Percentiles rank a stretch among this genome's conserved stretches.
These are phyloP conservation scores for Austroboletus novae-zelandiae DNA, from an alignment of 1,284 basidiomycete species.

Conservation along the genomic window DNA sequence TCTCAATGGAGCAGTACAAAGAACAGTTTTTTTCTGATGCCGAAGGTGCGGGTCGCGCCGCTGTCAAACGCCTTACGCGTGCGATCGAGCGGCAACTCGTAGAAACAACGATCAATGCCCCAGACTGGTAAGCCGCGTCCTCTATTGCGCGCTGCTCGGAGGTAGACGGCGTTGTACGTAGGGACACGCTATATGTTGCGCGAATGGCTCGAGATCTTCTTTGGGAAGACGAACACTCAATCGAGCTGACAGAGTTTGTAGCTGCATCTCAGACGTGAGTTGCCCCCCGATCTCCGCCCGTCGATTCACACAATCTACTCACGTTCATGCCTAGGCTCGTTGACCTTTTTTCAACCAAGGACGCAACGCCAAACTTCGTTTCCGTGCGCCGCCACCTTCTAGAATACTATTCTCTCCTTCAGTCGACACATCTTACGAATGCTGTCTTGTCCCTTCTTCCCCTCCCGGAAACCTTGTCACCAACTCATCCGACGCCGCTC, in stretches of 20 bases:
- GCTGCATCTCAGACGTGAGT: constrained; percentile 83
- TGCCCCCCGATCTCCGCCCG: constrained; percentile 24
- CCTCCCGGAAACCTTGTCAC: constrained; percentile 77
- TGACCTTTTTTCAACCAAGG: constrained; percentile 75
- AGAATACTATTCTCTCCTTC: constrained; percentile 85
- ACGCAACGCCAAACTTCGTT: constrained; percentile 59
- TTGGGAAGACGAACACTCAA: constrained; percentile 75
- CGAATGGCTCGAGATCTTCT: constrained; percentile 88
- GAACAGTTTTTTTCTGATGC: constrained; percentile 71
- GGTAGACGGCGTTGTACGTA: constrained; percentile 33
- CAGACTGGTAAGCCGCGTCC: constrained; percentile 70
- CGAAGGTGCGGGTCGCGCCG: constrained; percentile 70
- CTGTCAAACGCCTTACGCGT: constrained; percentile 86
- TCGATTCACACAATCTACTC: constrained; percentile 22
- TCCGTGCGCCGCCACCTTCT: constrained; percentile 69
- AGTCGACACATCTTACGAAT: constrained; percentile 80
- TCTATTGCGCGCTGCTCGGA: constrained; percentile 7
- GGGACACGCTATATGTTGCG: constrained; percentile 84
- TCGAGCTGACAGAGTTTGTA: constrained; percentile 79
- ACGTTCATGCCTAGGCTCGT: constrained; percentile 56
- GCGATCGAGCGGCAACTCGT: constrained; percentile 70
- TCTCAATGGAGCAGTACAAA: constrained; percentile 72
- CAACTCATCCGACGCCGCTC: constrained; percentile 64
- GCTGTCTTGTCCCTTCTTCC: constrained; percentile 77
- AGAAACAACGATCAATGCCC: constrained; percentile 84